A percentile compares a stretch with the other conserved stretches of the same genome.
phyloP scores from a whole-genome alignment of 768 basidiomycete genomes.

The Leucosporidium scottii region DNA sequence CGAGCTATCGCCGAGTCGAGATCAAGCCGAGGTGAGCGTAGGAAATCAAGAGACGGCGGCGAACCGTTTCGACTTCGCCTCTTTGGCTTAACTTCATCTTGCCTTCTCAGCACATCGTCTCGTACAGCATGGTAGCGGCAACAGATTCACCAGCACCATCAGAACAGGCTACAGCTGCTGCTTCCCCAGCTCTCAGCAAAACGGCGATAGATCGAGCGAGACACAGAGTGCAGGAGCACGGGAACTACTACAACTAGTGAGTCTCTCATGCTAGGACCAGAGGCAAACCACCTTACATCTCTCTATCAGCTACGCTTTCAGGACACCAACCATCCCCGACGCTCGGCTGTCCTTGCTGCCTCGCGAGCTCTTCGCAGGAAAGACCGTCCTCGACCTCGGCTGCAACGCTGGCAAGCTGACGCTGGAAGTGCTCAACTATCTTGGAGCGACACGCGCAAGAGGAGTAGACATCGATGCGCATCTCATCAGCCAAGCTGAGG shows the following conservation, averaged over 20 bases:
- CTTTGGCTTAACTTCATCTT: too few relatives aligned
- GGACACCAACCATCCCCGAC: slow-evolving; percentile 47
- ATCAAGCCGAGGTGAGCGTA: too few relatives aligned
- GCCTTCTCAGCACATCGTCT: too few relatives aligned
- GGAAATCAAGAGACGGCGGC: too few relatives aligned
- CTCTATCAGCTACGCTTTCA: slow-evolving; percentile 21
- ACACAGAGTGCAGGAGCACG: not conserved
- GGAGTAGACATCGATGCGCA: slow-evolving; percentile 78
- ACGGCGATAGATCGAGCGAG: not conserved
- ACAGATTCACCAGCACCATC: too few relatives aligned
- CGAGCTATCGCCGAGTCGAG: too few relatives aligned
- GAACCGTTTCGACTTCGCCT: too few relatives aligned
- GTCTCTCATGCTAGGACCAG: too few relatives aligned
- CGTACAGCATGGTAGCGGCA: too few relatives aligned
- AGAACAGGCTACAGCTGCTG: too few relatives aligned
- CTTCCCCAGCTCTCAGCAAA: not conserved
- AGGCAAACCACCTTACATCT: too few relatives aligned
- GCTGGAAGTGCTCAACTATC: slow-evolving; percentile 60
- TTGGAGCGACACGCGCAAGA: slow-evolving; percentile 55
- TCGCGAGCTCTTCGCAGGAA: slow-evolving; percentile 49
- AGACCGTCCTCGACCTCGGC: slow-evolving; percentile 63
- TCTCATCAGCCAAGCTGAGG: slow-evolving; percentile 47
- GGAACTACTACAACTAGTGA: slow-evolving; percentile 30
- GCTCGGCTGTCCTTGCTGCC: slow-evolving; percentile 58
- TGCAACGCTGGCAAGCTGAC: slow-evolving; percentile 83